Base-by-base conservation (phyloP, 768 basidiomycete genomes). In the Lanmaoa pseudosensibilis region DNA sequence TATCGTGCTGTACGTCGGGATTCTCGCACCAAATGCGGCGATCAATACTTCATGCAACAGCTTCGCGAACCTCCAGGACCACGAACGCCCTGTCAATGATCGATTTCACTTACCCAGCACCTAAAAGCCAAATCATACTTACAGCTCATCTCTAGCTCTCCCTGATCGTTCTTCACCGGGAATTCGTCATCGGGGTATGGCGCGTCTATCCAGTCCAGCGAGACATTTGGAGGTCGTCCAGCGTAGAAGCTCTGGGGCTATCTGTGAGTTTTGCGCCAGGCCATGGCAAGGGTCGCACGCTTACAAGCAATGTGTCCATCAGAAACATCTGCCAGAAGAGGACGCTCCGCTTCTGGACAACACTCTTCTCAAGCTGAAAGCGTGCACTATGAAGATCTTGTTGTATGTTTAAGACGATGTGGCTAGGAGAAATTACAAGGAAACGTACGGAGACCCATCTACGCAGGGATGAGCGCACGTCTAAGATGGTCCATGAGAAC, bases 271-370 rank as follows among this genome's bases (percentile, higher is more conserved):
- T 34, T 43, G 8, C 5, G 4, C 30, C 37, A 41, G 25, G 36
- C 13, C 37, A 10, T 6, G 34, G 5, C 3, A 18, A 34, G n/a
- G 18, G 4, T 32, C 60, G 73, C 19, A 12, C 9, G 19, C 66
- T 63, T 62, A 90, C 88, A 38, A 80, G 69, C 78, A 81, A 83
- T 0, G 84, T 83, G 62, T 90, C 88, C 30, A 81, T 65, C 25
- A 75, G 61, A 63, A 86, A 88, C n/a, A 89, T 67, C 46, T 85
- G 81, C 86, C 87, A 91, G 65, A 88, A 89, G 12, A 86, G 71
- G 21, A 75, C 75, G 51, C 75, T 79, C 18, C 88, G 81, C 52
- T 77, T 73, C 55, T 83, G 74, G 18, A 74, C 66, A 39, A 75
- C 68, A 21, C 71, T 68, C 27, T 77, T 74, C 18, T 77, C 74